phyloP scores from a whole-genome alignment of 2,329 filamentous ascomycete species.

The Monilinia aucupariae region DNA sequence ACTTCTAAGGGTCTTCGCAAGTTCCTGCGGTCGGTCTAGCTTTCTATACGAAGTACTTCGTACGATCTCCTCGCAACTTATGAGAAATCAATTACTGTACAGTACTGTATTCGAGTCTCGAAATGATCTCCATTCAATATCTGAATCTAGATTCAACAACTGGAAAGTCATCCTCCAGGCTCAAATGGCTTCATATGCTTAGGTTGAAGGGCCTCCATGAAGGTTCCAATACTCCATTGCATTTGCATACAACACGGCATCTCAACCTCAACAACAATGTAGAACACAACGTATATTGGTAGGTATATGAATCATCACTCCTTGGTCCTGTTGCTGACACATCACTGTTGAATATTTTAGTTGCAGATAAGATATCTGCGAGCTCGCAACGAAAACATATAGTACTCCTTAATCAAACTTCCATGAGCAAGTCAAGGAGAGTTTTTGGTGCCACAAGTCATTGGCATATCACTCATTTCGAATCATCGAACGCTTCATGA shows the following conservation, averaged over 20 bases:
- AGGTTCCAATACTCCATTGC: not conserved
- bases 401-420: not conserved
- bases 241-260: not conserved
- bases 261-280: slow-evolving; percentile 10
- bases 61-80: too few relatives aligned
- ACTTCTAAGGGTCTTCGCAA: not conserved
- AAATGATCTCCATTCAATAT: too few relatives aligned
- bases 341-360: not conserved
- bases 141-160: too few relatives aligned
- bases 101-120: too few relatives aligned
- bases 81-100: too few relatives aligned
- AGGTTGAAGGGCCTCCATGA: not conserved
- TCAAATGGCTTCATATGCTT: too few relatives aligned
- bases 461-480: not conserved
- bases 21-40: not conserved
- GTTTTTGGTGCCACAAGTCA: not conserved
- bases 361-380: not conserved
- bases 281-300: not conserved
- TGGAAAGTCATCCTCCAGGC: too few relatives aligned
- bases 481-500: not conserved
- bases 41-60: too few relatives aligned
- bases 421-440: not conserved
- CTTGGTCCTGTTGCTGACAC: not conserved
- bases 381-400: not conserved
- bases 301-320: not conserved